Conservation (phyloP, 176 grass and related monocot genomes). For the Themeda triandra region DNA sequence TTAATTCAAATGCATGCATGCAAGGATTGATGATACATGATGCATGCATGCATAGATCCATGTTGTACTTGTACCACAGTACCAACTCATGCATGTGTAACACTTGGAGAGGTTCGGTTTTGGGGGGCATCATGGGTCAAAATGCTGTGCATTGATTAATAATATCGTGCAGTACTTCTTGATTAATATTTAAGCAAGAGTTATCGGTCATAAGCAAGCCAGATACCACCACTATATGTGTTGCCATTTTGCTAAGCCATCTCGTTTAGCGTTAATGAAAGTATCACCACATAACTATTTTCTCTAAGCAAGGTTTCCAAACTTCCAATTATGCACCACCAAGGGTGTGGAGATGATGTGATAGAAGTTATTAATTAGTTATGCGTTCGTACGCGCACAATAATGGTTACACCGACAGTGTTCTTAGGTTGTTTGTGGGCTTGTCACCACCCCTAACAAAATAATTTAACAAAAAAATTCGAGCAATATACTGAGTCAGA, state of each 20-base stretch:
- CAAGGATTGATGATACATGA: background rate
- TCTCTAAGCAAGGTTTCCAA: background rate
- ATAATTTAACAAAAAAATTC: background rate
- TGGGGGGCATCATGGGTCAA: background rate
- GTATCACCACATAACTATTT: too few relatives aligned
- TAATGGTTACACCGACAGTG: background rate
- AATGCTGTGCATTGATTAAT: background rate
- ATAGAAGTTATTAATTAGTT: background rate
- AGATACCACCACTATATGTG: background rate
- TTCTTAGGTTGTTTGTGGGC: background rate
- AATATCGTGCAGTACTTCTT: background rate
- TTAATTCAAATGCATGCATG: background rate
- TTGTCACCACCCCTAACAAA: too few relatives aligned
- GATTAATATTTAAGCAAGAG: constrained; percentile 26
- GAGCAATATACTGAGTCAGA: background rate
- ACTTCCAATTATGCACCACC: background rate
- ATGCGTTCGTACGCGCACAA: background rate
- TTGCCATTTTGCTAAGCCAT: constrained; percentile 19
- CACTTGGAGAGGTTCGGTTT: background rate
- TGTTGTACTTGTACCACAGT: background rate
- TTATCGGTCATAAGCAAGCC: background rate
- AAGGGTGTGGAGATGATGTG: background rate
- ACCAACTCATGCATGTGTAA: background rate
- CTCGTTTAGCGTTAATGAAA: background rate
- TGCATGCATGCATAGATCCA: background rate